A percentile compares a stretch with the other conserved stretches of the same genome.
These are phyloP conservation scores for Botryotinia narcissicola DNA, from an alignment of 2,329 filamentous ascomycete genomes.

Conservation along the genomic window DNA sequence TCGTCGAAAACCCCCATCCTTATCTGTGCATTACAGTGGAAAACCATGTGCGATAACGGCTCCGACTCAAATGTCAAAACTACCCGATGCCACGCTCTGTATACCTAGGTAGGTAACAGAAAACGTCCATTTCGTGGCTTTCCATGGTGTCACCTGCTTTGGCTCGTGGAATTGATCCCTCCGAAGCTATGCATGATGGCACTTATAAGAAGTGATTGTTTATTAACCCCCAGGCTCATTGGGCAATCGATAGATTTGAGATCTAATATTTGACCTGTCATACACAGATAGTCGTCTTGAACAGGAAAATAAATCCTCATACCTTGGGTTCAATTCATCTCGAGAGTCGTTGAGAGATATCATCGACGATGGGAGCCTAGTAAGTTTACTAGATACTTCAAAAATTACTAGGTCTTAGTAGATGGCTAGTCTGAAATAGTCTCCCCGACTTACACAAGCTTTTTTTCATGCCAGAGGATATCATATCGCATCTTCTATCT, in stretches of 20 bases:
- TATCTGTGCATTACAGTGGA: not conserved
- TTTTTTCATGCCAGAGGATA: too few species aligned
- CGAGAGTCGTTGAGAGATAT: not conserved
- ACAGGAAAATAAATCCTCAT: not conserved
- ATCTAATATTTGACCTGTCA: not conserved
- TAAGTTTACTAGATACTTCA: not conserved
- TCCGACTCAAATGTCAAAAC: not conserved
- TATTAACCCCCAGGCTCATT: not conserved
- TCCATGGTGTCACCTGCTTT: not conserved
- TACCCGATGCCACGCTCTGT: not conserved
- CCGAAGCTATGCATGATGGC: not conserved
- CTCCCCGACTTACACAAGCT: not conserved
- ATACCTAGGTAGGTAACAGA: not conserved
- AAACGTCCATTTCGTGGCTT: not conserved
- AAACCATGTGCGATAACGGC: constrained; percentile 14
- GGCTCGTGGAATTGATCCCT: not conserved
- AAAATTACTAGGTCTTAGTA: not conserved
- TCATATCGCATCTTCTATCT: too few species aligned
- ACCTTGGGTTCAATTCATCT: not conserved
- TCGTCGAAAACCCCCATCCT: not conserved
- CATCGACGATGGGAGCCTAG: not conserved
- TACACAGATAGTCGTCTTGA: not conserved
- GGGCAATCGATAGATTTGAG: not conserved
- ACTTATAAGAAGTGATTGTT: not conserved
- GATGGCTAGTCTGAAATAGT: not conserved